A percentile compares a stretch with the other conserved stretches of the same genome.
Conservation (phyloP, 345 rosid species). For the Aquilaria yunnanensis region DNA sequence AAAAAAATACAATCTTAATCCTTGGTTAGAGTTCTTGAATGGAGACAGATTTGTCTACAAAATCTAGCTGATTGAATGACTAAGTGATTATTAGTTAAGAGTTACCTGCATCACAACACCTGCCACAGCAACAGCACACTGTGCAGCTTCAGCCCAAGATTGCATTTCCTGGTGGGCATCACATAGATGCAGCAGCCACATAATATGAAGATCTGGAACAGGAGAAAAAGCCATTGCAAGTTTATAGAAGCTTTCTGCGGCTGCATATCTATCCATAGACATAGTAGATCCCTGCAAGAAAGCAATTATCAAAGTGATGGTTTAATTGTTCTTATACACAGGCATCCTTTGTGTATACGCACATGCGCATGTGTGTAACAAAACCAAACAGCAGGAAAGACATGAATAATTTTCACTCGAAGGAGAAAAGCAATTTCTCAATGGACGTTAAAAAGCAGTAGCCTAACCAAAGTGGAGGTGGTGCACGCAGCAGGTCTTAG, state of each 20-base stretch:
- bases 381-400: no score
- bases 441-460: no score
- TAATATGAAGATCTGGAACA: constrained; percentile 98
- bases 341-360: not conserved
- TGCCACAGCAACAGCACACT: constrained; percentile 93
- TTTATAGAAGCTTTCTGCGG: constrained; percentile 96
- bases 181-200: constrained; percentile 98
- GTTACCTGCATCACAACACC: constrained; percentile 94
- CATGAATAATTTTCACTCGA: no score
- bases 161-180: constrained; percentile 99
- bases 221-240: constrained; percentile 99
- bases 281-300: constrained; percentile 59
- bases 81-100: not conserved
- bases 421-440: no score
- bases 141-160: constrained; percentile 98
- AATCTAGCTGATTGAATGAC: no score
- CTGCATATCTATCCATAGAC: constrained; percentile 90
- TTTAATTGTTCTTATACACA: not conserved
- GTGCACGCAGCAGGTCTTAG: no score
- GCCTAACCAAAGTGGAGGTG: no score
- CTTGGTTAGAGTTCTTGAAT: no score
- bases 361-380: no score
- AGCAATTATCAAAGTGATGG: constrained; percentile 1
- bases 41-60: no score
- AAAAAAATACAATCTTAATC: no score